A percentile compares a stretch with the other conserved stretches of the same genome.
These are phyloP conservation scores for Millerozyma miso DNA, from an alignment of 805 yeast genomes.

Conservation along the genomic window DNA sequence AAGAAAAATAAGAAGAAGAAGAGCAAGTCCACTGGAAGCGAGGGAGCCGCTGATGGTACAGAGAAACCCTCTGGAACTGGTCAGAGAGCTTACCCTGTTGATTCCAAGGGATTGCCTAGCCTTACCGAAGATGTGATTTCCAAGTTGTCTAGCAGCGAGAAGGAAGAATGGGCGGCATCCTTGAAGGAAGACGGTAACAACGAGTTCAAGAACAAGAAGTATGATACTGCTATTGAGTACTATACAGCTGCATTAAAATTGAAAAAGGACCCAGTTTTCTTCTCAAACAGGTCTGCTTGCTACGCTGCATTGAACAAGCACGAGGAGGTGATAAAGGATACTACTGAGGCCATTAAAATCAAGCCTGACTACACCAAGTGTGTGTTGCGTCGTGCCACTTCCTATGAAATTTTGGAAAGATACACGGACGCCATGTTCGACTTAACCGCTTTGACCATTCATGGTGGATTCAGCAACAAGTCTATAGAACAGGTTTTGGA, in stretches of 20 bases:
- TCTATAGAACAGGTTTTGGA: slow-evolving; percentile 79
- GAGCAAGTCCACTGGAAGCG: slow-evolving; percentile 12
- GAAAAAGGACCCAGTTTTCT: slow-evolving; percentile 81
- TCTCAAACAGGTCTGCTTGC: slow-evolving; percentile 95
- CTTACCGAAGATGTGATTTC: slow-evolving; percentile 45
- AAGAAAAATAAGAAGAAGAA: slow-evolving; percentile 42
- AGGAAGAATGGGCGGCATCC: slow-evolving; percentile 62
- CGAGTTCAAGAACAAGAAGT: slow-evolving; percentile 66
- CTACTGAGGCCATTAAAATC: slow-evolving; percentile 77
- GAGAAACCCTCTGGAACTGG: slow-evolving; percentile 20
- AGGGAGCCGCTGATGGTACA: slow-evolving; percentile 5
- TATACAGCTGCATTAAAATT: slow-evolving; percentile 75
- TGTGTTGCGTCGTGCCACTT: slow-evolving; percentile 86
- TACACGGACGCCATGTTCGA: slow-evolving; percentile 88
- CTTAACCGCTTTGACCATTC: slow-evolving; percentile 80
- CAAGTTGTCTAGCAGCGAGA: slow-evolving; percentile 46
- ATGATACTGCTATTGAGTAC: slow-evolving; percentile 69
- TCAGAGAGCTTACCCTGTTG: slow-evolving; percentile 46
- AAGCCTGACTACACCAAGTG: slow-evolving; percentile 92
- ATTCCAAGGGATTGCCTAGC: slow-evolving; percentile 54
- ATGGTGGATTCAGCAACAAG: slow-evolving; percentile 78
- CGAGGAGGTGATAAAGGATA: slow-evolving; percentile 83
- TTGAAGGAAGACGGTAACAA: slow-evolving; percentile 89
- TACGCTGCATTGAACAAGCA: slow-evolving; percentile 76
- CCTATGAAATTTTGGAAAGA: slow-evolving; percentile 76